A percentile compares a stretch with the other conserved stretches of the same genome.
phyloP scores from a whole-genome alignment of 2,329 filamentous ascomycete genomes.

The Stagonosporopsis chrysanthemi region DNA sequence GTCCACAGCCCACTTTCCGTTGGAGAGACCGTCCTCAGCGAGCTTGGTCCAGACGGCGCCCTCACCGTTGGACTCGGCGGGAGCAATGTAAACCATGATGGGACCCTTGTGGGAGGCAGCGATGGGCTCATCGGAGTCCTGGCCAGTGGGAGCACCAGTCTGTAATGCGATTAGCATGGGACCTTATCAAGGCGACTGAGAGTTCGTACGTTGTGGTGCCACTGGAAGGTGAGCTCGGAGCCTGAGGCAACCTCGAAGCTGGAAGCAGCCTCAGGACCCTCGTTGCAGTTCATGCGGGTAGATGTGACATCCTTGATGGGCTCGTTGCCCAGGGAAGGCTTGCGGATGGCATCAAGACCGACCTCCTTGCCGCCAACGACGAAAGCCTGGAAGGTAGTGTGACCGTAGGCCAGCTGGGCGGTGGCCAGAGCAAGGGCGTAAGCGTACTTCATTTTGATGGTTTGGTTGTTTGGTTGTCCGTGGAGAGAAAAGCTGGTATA shows the following conservation, averaged over 20 bases:
- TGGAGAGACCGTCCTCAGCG: constrained; percentile 47
- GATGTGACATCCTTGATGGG: constrained; percentile 49
- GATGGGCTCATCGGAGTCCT: constrained; percentile 60
- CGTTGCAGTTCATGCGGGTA: constrained; percentile 48
- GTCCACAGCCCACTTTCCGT: constrained; percentile 49
- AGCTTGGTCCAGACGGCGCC: constrained; percentile 60
- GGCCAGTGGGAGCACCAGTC: constrained; percentile 12
- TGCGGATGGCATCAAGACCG: constrained; percentile 54
- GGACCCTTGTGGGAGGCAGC: constrained; percentile 61
- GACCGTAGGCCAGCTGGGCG: constrained; percentile 43
- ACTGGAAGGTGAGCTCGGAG: constrained; percentile 56
- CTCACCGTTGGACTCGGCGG: constrained; percentile 51
- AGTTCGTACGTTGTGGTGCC: constrained; percentile 58
- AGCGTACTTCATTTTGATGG: constrained; percentile 45
- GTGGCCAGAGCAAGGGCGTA: constrained; percentile 43
- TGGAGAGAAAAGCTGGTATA: constrained; percentile 25
- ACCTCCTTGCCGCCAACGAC: constrained; percentile 51
- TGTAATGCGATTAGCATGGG: background rate
- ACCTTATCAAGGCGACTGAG: background rate
- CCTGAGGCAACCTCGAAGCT: constrained; percentile 58
- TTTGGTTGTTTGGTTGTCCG: constrained; percentile 29
- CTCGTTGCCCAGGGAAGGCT: constrained; percentile 51
- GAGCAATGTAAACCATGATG: constrained; percentile 61
- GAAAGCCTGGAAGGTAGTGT: constrained; percentile 51
- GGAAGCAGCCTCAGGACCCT: constrained; percentile 43